phyloP scores from a whole-genome alignment of 345 rosid species.

The Linum tenue region DNA sequence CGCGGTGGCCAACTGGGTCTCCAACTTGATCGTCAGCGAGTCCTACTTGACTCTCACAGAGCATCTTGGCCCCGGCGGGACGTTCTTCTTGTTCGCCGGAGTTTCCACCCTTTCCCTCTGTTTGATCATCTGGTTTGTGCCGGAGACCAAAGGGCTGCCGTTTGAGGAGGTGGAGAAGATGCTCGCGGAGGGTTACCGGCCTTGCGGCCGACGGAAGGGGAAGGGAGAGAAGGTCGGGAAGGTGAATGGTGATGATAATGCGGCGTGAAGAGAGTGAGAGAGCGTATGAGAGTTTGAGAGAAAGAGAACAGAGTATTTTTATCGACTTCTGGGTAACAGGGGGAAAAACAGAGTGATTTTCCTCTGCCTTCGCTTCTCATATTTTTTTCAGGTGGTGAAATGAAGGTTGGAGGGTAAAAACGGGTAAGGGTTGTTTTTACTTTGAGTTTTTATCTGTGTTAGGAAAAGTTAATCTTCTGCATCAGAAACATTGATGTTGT shows the following conservation, averaged over 20 bases:
- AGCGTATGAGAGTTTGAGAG: too few species aligned
- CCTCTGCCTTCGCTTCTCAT: too few species aligned
- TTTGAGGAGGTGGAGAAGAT: slow-evolving; percentile 74
- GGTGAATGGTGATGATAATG: background rate
- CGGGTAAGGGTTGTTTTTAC: too few species aligned
- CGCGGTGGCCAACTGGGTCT: slow-evolving; percentile 63
- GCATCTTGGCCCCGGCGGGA: slow-evolving; percentile 47
- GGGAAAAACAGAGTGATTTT: too few species aligned
- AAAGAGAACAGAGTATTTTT: too few species aligned
- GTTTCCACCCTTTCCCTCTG: slow-evolving; percentile 36
- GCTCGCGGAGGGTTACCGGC: slow-evolving; percentile 48
- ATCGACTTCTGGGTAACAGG: too few species aligned
- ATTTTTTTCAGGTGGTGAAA: too few species aligned
- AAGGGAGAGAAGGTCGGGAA: background rate
- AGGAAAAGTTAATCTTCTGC: too few species aligned
- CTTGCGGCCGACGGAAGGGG: slow-evolving; percentile 9
- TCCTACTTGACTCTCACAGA: slow-evolving; percentile 51
- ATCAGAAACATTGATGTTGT: too few species aligned
- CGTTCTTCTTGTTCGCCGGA: slow-evolving; percentile 63
- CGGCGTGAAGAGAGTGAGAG: background rate
- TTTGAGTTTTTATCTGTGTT: too few species aligned
- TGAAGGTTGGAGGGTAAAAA: too few species aligned
- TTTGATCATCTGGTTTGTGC: slow-evolving; percentile 57
- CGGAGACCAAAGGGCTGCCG: slow-evolving; percentile 75
- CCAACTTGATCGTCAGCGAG: slow-evolving; percentile 62